Evolutionary conservation across 2,329 filamentous ascomycete genomes (phyloP).

Genomic region (Ophiocordyceps unilateralis): DNA sequence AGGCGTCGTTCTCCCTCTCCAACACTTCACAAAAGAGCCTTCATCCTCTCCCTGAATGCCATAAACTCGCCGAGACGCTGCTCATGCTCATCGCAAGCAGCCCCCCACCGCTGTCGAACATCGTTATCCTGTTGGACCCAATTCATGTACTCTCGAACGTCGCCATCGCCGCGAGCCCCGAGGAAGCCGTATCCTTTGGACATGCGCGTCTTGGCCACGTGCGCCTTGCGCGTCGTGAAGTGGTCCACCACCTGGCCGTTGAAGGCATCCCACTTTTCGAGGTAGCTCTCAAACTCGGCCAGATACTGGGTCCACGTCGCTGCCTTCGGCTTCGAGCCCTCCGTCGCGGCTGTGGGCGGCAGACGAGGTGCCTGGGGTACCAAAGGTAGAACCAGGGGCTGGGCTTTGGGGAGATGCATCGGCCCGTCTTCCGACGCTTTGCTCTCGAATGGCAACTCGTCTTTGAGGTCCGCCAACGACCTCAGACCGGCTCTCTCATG

Average conservation of each 20-base stretch:
- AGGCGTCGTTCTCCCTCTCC: background rate
- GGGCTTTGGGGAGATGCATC: slow-evolving; percentile 15
- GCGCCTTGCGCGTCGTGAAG: slow-evolving; percentile 31
- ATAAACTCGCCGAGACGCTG: slow-evolving; percentile 40
- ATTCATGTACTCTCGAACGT: slow-evolving; percentile 38
- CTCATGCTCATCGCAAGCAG: slow-evolving; percentile 42
- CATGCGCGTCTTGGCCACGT: slow-evolving; percentile 20
- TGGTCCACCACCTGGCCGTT: slow-evolving; percentile 37
- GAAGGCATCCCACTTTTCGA: slow-evolving; percentile 30
- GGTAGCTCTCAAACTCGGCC: slow-evolving; percentile 34
- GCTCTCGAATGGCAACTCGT: slow-evolving; percentile 39
- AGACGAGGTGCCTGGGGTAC: slow-evolving; percentile 32
- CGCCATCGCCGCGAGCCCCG: slow-evolving; percentile 21
- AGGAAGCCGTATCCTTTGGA: slow-evolving; percentile 29
- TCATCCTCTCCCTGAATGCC: slow-evolving; percentile 27
- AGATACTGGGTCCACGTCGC: slow-evolving; percentile 33
- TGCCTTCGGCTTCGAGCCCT: slow-evolving; percentile 24
- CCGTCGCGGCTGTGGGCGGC: slow-evolving; percentile 23
- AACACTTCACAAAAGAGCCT: slow-evolving; percentile 2
- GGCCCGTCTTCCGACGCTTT: slow-evolving; percentile 25
- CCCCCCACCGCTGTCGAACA: slow-evolving; percentile 42
- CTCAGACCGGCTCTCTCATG: slow-evolving; percentile 29
- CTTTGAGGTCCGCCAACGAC: slow-evolving; percentile 37
- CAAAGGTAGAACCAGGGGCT: slow-evolving; percentile 26
- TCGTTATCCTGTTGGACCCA: slow-evolving; percentile 47